These are phyloP conservation scores for Salicornia ramosissima DNA, from an alignment of 148 eudicot species.

Conservation along the genomic window DNA sequence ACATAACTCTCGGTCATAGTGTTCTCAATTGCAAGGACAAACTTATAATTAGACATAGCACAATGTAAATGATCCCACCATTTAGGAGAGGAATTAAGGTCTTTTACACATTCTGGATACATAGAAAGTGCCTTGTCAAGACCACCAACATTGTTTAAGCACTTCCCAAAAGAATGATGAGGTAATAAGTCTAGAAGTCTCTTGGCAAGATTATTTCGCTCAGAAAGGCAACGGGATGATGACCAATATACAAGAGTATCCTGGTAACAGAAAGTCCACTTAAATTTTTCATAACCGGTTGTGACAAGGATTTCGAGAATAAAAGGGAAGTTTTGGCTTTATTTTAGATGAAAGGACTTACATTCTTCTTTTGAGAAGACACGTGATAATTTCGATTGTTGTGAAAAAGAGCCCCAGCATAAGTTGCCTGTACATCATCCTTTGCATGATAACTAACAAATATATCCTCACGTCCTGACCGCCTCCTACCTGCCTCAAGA, in stretches of 20 bases:
- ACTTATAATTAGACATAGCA: conserved; percentile 96
- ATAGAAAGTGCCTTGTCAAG: conserved; percentile 68
- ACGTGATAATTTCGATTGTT: conserved; percentile 81
- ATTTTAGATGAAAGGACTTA: conserved; percentile 28
- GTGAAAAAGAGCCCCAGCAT: conserved; percentile 89
- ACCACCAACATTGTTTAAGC: conserved; percentile 95
- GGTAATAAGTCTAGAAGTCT: conserved; percentile 62
- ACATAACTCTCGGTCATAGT: conserved; percentile 90
- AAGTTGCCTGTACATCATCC: conserved; percentile 95
- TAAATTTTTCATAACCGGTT: background rate
- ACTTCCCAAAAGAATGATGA: conserved; percentile 91
- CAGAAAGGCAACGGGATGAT: conserved; percentile 90
- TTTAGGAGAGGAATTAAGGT: conserved; percentile 45
- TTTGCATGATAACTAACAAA: conserved; percentile 89
- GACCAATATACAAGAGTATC: conserved; percentile 94
- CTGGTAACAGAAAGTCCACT: conserved; percentile 31
- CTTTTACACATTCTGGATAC: conserved; percentile 77
- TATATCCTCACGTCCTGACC: conserved; percentile 74
- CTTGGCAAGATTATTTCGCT: conserved; percentile 66
- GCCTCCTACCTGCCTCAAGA: conserved; percentile 92
- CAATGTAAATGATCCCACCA: conserved; percentile 99
- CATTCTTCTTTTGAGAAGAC: conserved; percentile 64
- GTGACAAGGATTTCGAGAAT: background rate
- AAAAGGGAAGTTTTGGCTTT: background rate
- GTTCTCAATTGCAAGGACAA: conserved; percentile 92